Conservation (phyloP, 352 stramenopile species). For the Globisporangium spiculum region DNA sequence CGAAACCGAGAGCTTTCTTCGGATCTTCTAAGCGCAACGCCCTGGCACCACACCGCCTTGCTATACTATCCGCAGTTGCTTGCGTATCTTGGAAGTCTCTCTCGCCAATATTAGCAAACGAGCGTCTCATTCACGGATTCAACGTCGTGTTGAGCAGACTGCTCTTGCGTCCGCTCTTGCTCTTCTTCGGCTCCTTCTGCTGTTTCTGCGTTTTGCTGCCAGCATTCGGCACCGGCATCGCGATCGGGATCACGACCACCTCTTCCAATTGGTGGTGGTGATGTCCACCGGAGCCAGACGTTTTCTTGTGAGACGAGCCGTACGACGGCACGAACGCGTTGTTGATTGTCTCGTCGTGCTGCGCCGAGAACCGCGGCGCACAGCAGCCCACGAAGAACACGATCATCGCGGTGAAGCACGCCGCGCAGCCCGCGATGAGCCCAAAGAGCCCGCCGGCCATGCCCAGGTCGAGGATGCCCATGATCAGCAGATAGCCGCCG, state of each 20-base stretch:
- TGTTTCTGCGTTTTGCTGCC: not conserved
- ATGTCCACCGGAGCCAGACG: not conserved
- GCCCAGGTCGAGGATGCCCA: conserved; percentile 57
- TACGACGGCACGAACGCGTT: conserved; percentile 15
- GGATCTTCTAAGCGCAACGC: not conserved
- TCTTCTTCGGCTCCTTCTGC: conserved; percentile 7
- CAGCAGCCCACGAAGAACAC: conserved; percentile 35
- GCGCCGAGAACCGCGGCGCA: conserved; percentile 14
- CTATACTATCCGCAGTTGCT: not conserved
- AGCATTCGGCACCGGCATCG: not conserved
- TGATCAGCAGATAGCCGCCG: conserved; percentile 49
- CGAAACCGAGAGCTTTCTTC: not conserved
- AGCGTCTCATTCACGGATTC: not conserved
- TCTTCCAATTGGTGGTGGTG: not conserved
- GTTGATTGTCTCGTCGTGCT: conserved; percentile 15
- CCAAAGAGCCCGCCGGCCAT: conserved; percentile 44
- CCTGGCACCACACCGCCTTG: not conserved
- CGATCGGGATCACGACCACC: conserved; percentile 9
- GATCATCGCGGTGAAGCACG: conserved; percentile 41
- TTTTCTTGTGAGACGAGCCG: conserved; percentile 10
- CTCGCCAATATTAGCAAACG: not conserved
- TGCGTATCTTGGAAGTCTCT: not conserved
- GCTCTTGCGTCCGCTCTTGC: conserved; percentile 3
- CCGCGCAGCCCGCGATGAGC: conserved; percentile 28
- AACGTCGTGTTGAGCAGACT: conserved; percentile 18